Percentiles rank a stretch among this genome's conserved stretches.
Conservation (phyloP, 106 monocot species). For the Hemerocallis citrina region DNA sequence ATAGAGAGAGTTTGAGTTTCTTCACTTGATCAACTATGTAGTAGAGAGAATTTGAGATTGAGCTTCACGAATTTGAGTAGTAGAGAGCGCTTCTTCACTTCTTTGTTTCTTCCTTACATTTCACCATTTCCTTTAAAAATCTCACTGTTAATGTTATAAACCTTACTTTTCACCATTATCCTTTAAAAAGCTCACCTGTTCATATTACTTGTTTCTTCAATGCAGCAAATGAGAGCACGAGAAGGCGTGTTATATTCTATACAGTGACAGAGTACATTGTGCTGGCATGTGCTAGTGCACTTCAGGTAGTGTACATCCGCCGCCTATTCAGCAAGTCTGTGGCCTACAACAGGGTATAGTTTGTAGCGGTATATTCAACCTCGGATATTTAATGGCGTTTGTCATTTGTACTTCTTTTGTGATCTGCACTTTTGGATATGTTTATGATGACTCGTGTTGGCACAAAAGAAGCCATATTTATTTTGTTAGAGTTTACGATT, state of each 20-base stretch:
- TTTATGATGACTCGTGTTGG: neutral
- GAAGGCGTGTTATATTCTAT: slow-evolving; percentile 50
- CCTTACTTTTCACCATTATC: too few relatives aligned
- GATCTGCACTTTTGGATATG: neutral
- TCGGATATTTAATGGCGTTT: neutral
- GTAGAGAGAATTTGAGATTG: too few relatives aligned
- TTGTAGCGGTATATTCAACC: too few relatives aligned
- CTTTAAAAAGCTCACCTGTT: too few relatives aligned
- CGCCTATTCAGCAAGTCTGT: slow-evolving; percentile 57
- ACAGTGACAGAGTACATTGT: slow-evolving; percentile 48
- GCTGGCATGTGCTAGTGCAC: slow-evolving; percentile 33
- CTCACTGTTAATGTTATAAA: too few relatives aligned
- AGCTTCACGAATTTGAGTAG: too few relatives aligned
- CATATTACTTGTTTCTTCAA: neutral
- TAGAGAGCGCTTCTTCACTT: too few relatives aligned
- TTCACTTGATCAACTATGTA: too few relatives aligned
- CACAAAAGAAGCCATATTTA: neutral
- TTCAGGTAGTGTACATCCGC: slow-evolving; percentile 58
- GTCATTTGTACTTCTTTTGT: neutral
- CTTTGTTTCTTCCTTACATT: too few relatives aligned
- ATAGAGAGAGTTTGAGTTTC: too few relatives aligned
- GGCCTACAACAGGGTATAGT: slow-evolving; percentile 64
- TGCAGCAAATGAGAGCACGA: slow-evolving; percentile 76
- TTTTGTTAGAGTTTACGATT: neutral
- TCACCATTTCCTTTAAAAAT: too few relatives aligned